Evolutionary conservation across 2,329 filamentous ascomycete species (phyloP).

Genomic region (Myriosclerotinia duriaeana): DNA sequence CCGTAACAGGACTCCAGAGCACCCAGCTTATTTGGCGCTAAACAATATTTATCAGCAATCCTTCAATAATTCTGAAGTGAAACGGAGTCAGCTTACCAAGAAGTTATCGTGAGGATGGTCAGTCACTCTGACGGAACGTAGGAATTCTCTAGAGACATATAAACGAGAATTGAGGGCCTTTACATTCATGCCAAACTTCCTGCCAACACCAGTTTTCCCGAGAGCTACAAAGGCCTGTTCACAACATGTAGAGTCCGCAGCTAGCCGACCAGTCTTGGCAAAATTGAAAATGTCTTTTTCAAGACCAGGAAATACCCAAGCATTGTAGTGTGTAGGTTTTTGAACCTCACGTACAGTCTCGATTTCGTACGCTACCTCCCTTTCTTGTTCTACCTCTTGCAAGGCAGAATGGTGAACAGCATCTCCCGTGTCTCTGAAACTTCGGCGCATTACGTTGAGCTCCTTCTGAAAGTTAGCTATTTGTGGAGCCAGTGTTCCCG

Average conservation of each 20-base stretch:
- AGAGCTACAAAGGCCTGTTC: constrained; percentile 47
- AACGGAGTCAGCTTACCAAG: constrained; percentile 36
- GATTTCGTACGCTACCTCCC: constrained; percentile 49
- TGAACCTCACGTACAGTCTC: constrained; percentile 50
- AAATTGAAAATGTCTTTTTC: constrained; percentile 50
- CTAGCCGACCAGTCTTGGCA: constrained; percentile 46
- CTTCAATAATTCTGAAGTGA: too few species aligned
- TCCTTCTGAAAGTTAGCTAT: constrained; percentile 38
- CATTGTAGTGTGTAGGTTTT: constrained; percentile 42
- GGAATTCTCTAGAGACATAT: constrained; percentile 50
- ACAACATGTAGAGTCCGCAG: constrained; percentile 42
- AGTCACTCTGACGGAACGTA: constrained; percentile 46
- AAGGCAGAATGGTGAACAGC: constrained; percentile 51
- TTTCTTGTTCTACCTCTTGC: constrained; percentile 53
- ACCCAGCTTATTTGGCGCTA: constrained; percentile 60
- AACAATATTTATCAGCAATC: constrained; percentile 27
- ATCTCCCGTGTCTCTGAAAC: constrained; percentile 47
- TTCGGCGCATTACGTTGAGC: constrained; percentile 40
- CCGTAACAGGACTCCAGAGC: constrained; percentile 50
- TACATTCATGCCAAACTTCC: constrained; percentile 39
- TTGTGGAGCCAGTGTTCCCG: constrained; percentile 26
- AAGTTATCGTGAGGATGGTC: constrained; percentile 46
- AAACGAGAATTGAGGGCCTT: constrained; percentile 38
- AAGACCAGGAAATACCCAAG: constrained; percentile 48
- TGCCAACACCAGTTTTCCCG: constrained; percentile 42